These are phyloP conservation scores for Physcomitrium patens DNA, from an alignment of 225 moss, liverwort and hornwort species.

Conservation along the genomic window DNA sequence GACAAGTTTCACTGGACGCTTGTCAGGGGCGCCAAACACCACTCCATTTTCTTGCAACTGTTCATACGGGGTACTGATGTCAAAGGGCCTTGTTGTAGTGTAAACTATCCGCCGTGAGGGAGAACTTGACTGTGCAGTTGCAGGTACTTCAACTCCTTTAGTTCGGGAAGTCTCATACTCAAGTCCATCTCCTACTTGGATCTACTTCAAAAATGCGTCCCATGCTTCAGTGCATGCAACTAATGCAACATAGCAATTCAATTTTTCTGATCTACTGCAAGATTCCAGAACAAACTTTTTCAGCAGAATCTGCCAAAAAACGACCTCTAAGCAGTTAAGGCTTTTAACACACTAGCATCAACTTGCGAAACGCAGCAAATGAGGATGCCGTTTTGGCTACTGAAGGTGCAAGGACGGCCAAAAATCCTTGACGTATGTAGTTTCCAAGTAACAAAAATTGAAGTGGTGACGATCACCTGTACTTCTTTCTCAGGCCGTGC, in stretches of 20 bases:
- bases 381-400: no score
- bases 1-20: slow-evolving; percentile 84
- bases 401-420: no score
- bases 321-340: no score
- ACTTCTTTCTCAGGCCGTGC: slow-evolving; percentile 40
- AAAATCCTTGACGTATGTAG: no score
- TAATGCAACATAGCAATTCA: neutral
- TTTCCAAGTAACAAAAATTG: neutral
- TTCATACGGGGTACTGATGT: slow-evolving; percentile 75
- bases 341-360: no score
- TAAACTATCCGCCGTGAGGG: slow-evolving; percentile 67
- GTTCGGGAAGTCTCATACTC: slow-evolving; percentile 36
- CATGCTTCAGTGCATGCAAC: neutral
- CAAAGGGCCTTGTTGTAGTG: slow-evolving; percentile 90
- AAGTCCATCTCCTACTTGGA: slow-evolving; percentile 35
- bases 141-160: slow-evolving; percentile 38
- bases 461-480: slow-evolving; percentile 31
- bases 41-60: slow-evolving; percentile 88
- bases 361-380: no score
- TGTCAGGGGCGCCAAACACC: slow-evolving; percentile 93
- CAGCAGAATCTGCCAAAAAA: no score
- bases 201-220: slow-evolving; percentile 8
- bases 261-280: neutral
- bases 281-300: no score
- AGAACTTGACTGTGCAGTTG: slow-evolving; percentile 59